phyloP scores from a whole-genome alignment of 495 filamentous ascomycete species.

The Penicillium taxi region DNA sequence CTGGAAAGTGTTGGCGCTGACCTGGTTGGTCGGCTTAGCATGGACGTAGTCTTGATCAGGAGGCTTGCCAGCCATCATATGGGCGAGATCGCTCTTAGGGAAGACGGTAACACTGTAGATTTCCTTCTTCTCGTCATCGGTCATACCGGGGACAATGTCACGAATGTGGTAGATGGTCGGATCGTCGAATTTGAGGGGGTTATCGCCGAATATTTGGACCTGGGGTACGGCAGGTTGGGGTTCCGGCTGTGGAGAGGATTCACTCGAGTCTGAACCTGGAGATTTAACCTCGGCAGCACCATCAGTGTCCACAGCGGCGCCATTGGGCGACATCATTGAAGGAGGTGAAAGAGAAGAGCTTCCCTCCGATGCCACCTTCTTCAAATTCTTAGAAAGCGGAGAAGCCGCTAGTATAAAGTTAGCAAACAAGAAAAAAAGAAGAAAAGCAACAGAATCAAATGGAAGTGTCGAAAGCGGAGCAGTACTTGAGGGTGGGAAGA shows the following conservation, averaged over 20 bases:
- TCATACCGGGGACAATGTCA: slow-evolving; percentile 60
- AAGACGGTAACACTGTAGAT: slow-evolving; percentile 83
- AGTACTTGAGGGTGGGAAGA: slow-evolving; percentile 10
- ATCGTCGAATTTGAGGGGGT: slow-evolving; percentile 86
- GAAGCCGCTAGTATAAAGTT: slow-evolving; percentile 27
- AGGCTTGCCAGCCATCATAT: slow-evolving; percentile 78
- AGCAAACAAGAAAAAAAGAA: slow-evolving; percentile 5
- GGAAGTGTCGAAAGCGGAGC: slow-evolving; percentile 9
- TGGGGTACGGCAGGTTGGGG: slow-evolving; percentile 68
- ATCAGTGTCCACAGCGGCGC: slow-evolving; percentile 44
- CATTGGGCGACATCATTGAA: slow-evolving; percentile 42
- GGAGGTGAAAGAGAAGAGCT: slow-evolving; percentile 53
- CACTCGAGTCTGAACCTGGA: slow-evolving; percentile 51
- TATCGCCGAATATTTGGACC: slow-evolving; percentile 77
- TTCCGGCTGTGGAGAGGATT: slow-evolving; percentile 66
- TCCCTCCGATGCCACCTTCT: slow-evolving; percentile 49
- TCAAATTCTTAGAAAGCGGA: slow-evolving; percentile 42
- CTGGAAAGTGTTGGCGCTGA: slow-evolving; percentile 81
- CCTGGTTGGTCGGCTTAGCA: slow-evolving; percentile 87
- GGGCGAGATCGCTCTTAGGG: slow-evolving; percentile 66
- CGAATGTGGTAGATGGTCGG: slow-evolving; percentile 93
- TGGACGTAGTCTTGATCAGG: slow-evolving; percentile 94
- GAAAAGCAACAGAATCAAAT: slow-evolving; percentile 5
- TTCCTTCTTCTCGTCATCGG: slow-evolving; percentile 69
- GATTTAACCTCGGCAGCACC: slow-evolving; percentile 36